Evolutionary conservation across 176 grass and related monocot genomes (phyloP), one percentile per base, ranked within the genome.

Genomic region (Poa pratensis): DNA sequence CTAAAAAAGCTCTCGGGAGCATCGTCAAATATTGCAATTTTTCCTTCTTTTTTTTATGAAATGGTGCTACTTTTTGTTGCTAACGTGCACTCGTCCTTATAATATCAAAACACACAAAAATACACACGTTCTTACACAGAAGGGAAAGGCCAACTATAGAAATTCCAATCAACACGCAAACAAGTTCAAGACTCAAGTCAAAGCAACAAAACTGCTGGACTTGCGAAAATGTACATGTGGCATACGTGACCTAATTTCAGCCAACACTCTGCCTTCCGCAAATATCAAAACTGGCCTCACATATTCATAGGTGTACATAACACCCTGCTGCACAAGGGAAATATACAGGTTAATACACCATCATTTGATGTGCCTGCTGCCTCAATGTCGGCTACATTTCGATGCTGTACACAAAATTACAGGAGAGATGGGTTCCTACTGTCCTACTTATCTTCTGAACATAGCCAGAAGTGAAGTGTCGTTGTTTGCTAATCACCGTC

Each of bases 381-480:
- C 22, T 48, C 35, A 74, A 45, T 62, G 59, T 14, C 73, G 64
- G 23, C 55, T 46, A 79, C 39, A 80, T 23, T 30, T 73, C 15
- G 68, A 46, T 28, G 14, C 59, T 52, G n/a, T 76, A 67, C 46
- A 71, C 26, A 73, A 75, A 80, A 76, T 82, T 79, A 86, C 73
- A 86, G 15, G 79, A 72, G 73, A 82, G 13, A 72, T 50, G 45
- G 28, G 59, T 73, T 55, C 74, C 89, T 83, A 73, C 19, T 63
- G 43, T 35, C 24, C 5, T 83, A 79, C 15, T 22, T 35, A 67
- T 54, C 58, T 81, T 60, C 48, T 64, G 55, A 86, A 63, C 59
- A 82, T 62, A 34, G 1, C 70, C 77, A 67, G 14, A 63, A 42
- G 50, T 37, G 50, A 27, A 16, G 49, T 69, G 62, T 82, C 43